Evolutionary conservation across 805 yeast genomes (phyloP).

Genomic region (Lipomyces lipofer): DNA sequence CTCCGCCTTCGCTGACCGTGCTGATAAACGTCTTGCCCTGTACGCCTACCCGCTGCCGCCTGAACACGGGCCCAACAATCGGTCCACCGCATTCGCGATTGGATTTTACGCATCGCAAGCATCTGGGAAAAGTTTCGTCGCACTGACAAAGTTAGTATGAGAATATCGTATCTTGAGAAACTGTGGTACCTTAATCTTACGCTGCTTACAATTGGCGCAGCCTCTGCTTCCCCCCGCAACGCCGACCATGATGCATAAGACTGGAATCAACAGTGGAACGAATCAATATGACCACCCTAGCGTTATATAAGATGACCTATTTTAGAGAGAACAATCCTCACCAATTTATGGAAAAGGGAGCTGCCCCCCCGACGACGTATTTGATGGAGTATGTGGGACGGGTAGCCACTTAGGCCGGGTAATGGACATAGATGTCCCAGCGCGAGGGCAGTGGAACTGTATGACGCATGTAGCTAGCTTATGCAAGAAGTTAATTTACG

Average conservation of each 20-base stretch:
- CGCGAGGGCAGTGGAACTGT: too few relatives aligned
- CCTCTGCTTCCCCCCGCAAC: constrained; percentile 31
- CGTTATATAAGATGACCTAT: too few relatives aligned
- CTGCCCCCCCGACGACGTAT: too few relatives aligned
- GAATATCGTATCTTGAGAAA: not conserved
- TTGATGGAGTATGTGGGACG: too few relatives aligned
- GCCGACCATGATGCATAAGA: constrained; percentile 23
- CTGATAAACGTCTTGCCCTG: not conserved
- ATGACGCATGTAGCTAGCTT: too few relatives aligned
- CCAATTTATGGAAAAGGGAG: too few relatives aligned
- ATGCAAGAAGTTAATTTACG: too few relatives aligned
- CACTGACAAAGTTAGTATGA: constrained; percentile 16
- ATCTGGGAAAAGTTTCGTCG: constrained; percentile 21
- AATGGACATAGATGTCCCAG: too few relatives aligned
- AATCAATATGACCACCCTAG: too few relatives aligned
- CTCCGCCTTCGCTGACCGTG: not conserved
- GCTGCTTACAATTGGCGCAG: constrained; percentile 19
- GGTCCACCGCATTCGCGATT: constrained; percentile 24
- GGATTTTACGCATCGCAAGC: constrained; percentile 19
- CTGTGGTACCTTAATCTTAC: constrained; percentile 22
- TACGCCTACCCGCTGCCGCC: constrained; percentile 4
- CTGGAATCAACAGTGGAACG: too few relatives aligned
- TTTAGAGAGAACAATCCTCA: too few relatives aligned
- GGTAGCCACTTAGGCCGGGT: too few relatives aligned
- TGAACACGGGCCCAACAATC: constrained; percentile 6